Conservation (phyloP, 768 basidiomycete genomes). For the Russula abietina region DNA sequence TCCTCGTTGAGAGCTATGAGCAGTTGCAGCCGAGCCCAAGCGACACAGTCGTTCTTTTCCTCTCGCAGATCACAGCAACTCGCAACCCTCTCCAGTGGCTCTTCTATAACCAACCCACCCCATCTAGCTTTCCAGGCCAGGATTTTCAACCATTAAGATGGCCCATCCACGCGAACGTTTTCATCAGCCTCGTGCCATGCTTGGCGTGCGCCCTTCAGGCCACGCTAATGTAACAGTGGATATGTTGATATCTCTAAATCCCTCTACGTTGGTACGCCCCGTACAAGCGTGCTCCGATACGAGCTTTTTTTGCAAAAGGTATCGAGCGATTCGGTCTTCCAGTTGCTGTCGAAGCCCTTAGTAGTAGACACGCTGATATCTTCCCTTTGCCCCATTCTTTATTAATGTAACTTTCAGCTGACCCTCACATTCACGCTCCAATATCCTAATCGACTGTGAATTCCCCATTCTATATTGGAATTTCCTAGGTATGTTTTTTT, state of each 20-base stretch:
- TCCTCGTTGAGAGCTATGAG: slow-evolving; percentile 26
- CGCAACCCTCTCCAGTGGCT: slow-evolving; percentile 3
- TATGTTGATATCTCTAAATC: too few species aligned
- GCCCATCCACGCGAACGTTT: slow-evolving; percentile 16
- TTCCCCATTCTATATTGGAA: too few species aligned
- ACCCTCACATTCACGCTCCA: too few species aligned
- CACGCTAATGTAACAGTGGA: too few species aligned
- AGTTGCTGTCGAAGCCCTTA: slow-evolving; percentile 18
- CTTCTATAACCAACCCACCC: slow-evolving; percentile 3
- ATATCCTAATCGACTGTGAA: too few species aligned
- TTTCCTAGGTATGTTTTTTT: too few species aligned
- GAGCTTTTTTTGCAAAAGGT: slow-evolving; percentile 20
- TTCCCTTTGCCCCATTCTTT: not conserved
- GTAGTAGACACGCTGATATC: slow-evolving; percentile 4
- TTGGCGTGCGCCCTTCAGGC: too few species aligned
- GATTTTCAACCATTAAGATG: slow-evolving; percentile 1
- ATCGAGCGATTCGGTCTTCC: slow-evolving; percentile 19
- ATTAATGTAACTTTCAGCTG: too few species aligned
- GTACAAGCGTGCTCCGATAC: slow-evolving; percentile 20
- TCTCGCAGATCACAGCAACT: slow-evolving; percentile 24
- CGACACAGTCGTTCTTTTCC: slow-evolving; percentile 6
- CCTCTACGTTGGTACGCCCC: too few species aligned
- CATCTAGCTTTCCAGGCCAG: not conserved
- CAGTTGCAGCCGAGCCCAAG: slow-evolving; percentile 17
- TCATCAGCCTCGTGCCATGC: slow-evolving; percentile 20